A percentile compares a stretch with the other conserved stretches of the same genome.
Evolutionary conservation across 2,329 filamentous ascomycete genomes (phyloP).

Genomic region (Claviceps africana): DNA sequence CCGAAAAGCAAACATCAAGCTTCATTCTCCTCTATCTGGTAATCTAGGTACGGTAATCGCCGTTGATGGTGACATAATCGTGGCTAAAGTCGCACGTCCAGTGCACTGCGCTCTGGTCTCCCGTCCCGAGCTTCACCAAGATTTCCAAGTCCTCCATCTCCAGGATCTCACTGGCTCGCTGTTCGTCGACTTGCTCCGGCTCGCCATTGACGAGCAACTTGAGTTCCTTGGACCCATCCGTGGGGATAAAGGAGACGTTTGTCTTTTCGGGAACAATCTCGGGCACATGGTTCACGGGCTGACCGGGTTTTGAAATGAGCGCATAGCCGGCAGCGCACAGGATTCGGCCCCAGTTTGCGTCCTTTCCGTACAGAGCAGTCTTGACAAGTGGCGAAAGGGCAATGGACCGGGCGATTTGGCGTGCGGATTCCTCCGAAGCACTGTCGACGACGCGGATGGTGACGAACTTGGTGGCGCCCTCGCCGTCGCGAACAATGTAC

Average conservation of each 20-base stretch:
- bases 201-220: slow-evolving; percentile 67
- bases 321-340: slow-evolving; percentile 86
- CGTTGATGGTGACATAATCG: slow-evolving; percentile 60
- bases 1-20: not conserved
- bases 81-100: slow-evolving; percentile 84
- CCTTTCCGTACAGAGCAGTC: slow-evolving; percentile 90
- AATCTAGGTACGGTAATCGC: slow-evolving; percentile 48
- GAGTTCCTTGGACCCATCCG: slow-evolving; percentile 62
- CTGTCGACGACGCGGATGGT: slow-evolving; percentile 74
- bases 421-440: slow-evolving; percentile 53
- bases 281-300: slow-evolving; percentile 42
- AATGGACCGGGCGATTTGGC: slow-evolving; percentile 73
- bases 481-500: slow-evolving; percentile 87
- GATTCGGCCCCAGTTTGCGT: slow-evolving; percentile 97
- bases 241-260: slow-evolving; percentile 64
- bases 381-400: slow-evolving; percentile 89
- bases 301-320: slow-evolving; percentile 43
- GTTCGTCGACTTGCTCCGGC: slow-evolving; percentile 66
- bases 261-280: slow-evolving; percentile 56
- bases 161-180: slow-evolving; percentile 61
- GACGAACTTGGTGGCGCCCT: slow-evolving; percentile 96
- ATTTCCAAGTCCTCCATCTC: slow-evolving; percentile 70
- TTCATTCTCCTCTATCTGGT: not conserved
- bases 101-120: slow-evolving; percentile 53
- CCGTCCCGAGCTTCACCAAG: slow-evolving; percentile 56